Base-by-base conservation (phyloP, 2,329 filamentous ascomycete genomes). In the Epichloe sibirici region DNA sequence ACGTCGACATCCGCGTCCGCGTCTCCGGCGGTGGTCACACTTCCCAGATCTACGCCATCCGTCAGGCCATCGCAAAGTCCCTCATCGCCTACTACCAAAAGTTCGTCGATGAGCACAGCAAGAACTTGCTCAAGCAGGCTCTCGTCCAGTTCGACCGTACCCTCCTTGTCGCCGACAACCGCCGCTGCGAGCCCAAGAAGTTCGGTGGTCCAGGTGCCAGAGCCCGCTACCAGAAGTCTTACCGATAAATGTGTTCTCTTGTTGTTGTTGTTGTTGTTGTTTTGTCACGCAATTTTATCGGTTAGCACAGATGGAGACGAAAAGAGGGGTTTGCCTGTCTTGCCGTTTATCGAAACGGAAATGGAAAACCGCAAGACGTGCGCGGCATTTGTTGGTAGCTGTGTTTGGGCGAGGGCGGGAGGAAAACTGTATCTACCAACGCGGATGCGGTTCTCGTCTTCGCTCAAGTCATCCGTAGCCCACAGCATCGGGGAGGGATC, bases 61-160 rank as follows among this genome's bases (percentile, higher is more conserved):
- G 93, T 68, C 93, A 98, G 81, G 91, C 93, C 68, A 97, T 98
- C 71, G 85, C 90, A 79, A 98, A 97, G 85, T 66, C 68, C 56
- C 63, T 72, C 55, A 69, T 72, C 64, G 69, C 90, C 75, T 96
- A 96, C 86, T 97, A 96, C 87, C 91, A 96, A 81, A 96, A 98
- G 83, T 98, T 85, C 79, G 89, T 97, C 76, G 93, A 98, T 72
- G 93, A 98, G 87, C 90, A 97, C 87, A 89, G 87, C 80, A 98
- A 98, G 88, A 96, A 97, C 85, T 82, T 90, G 77, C 83, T 98
- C 71, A 98, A 97, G 89, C 86, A 91, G 78, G 88, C 88, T 64
- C 85, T 98, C 65, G 88, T 91, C 69, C 83, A 90, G 74, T 98
- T 91, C 81, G 90, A 95, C 82, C 85, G 90, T 71, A 95, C 90